These are phyloP conservation scores for Claviceps sp. DNA, from an alignment of 2,329 filamentous ascomycete genomes.

Conservation along the genomic window DNA sequence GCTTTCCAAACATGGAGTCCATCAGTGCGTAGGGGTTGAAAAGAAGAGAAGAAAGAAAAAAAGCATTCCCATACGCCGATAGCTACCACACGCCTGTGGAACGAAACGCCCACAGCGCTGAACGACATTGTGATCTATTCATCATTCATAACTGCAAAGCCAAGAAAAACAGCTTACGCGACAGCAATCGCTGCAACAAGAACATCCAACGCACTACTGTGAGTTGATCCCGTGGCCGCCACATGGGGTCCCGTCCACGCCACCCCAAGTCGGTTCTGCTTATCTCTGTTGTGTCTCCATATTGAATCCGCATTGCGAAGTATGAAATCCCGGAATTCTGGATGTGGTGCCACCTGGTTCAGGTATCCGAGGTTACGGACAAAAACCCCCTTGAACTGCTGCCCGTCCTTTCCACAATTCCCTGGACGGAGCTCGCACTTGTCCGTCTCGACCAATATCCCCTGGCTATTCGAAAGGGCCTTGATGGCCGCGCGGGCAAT, in stretches of 20 bases:
- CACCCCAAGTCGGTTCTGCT: conserved; percentile 39
- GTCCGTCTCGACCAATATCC: conserved; percentile 30
- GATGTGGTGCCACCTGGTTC: conserved; percentile 34
- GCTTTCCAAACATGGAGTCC: neutral
- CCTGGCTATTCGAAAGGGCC: conserved; percentile 27
- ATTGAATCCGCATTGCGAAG: conserved; percentile 49
- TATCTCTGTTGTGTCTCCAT: conserved; percentile 44
- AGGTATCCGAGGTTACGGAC: conserved; percentile 49
- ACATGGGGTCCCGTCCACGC: conserved; percentile 51
- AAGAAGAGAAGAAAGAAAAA: neutral
- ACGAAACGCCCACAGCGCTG: neutral
- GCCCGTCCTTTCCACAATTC: conserved; percentile 33
- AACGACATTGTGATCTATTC: neutral
- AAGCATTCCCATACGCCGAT: neutral
- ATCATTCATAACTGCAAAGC: neutral
- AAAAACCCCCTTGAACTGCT: conserved; percentile 64
- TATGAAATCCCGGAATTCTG: conserved; percentile 40
- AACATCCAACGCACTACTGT: conserved; percentile 52
- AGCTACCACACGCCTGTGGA: neutral
- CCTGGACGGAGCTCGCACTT: conserved; percentile 20
- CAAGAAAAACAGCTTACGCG: conserved; percentile 8
- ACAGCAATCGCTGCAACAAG: conserved; percentile 46
- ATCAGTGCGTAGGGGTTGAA: neutral
- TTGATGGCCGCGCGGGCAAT: conserved; percentile 42
- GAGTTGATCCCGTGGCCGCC: conserved; percentile 40